Evolutionary conservation across 306 rosid genomes (phyloP).

Genomic region (Albizia julibrissin): DNA sequence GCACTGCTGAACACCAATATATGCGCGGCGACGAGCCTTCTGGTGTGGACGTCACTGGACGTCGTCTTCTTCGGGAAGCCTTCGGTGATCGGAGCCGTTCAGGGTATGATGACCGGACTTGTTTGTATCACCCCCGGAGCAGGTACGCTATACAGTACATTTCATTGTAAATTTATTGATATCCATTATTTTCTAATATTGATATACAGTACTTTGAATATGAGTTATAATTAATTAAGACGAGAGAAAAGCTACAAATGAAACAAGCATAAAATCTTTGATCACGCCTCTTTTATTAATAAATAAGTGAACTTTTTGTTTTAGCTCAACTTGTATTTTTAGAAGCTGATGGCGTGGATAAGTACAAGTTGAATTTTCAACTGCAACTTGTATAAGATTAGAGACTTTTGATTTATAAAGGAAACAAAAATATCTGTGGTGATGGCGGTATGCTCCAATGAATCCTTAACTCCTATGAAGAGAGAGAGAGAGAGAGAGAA

Average conservation of each 20-base stretch:
- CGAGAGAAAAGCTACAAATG: no score
- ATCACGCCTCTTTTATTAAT: no score
- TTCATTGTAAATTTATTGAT: neutral
- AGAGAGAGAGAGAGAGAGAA: no score
- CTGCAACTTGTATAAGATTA: neutral
- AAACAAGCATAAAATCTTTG: no score
- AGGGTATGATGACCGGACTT: slow-evolving; percentile 99
- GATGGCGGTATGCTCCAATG: no score
- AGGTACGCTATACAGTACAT: slow-evolving; percentile 18
- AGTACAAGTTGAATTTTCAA: neutral
- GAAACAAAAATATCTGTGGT: no score
- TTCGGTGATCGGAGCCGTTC: slow-evolving; percentile 94
- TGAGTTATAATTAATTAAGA: no score
- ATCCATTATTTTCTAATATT: no score
- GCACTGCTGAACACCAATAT: slow-evolving; percentile 46
- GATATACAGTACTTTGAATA: no score
- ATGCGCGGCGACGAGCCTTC: slow-evolving; percentile 51
- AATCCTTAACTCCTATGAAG: no score
- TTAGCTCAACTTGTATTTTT: neutral
- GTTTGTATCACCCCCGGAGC: slow-evolving; percentile 96
- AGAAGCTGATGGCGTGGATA: neutral
- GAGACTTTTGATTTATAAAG: neutral
- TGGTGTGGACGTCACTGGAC: slow-evolving; percentile 47
- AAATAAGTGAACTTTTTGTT: no score
- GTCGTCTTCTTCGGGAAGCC: slow-evolving; percentile 51